Percentiles rank a stretch among this genome's conserved stretches.
Evolutionary conservation across 345 rosid genomes (phyloP).

Genomic region (Citrus medica): DNA sequence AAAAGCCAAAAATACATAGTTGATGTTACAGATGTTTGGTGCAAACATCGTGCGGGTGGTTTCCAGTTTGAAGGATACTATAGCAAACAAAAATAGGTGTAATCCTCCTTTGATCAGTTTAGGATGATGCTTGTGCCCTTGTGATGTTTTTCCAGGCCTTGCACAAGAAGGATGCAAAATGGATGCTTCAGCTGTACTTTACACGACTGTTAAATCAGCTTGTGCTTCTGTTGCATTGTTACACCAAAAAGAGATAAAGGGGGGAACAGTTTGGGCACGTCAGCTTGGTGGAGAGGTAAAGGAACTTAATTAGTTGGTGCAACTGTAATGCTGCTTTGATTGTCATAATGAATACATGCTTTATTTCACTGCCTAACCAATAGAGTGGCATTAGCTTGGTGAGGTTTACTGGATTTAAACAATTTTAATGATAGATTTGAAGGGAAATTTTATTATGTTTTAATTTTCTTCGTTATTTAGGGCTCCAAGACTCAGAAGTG

Average conservation of each 20-base stretch:
- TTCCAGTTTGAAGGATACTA: neutral
- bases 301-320: neutral
- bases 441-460: slow-evolving; percentile 3
- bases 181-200: slow-evolving; percentile 87
- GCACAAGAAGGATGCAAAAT: slow-evolving; percentile 85
- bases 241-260: slow-evolving; percentile 70
- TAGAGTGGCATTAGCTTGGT: neutral
- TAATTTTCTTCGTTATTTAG: slow-evolving; percentile 34
- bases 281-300: slow-evolving; percentile 98
- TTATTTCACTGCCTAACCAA: neutral
- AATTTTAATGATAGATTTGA: neutral
- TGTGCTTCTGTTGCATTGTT: slow-evolving; percentile 52
- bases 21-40: neutral
- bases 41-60: neutral
- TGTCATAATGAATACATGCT: neutral
- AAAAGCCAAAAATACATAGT: neutral
- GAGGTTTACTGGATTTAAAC: slow-evolving; percentile 1
- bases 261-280: slow-evolving; percentile 81
- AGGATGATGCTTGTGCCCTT: slow-evolving; percentile 7
- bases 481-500: slow-evolving; percentile 97
- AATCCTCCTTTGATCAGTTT: slow-evolving; percentile 6
- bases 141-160: slow-evolving; percentile 52
- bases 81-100: neutral
- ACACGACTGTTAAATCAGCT: slow-evolving; percentile 76
- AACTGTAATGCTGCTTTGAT: neutral